A percentile compares a stretch with the other conserved stretches of the same genome.
Conservation (phyloP, 2,329 filamentous ascomycete genomes). For the Colletotrichum cereale region DNA sequence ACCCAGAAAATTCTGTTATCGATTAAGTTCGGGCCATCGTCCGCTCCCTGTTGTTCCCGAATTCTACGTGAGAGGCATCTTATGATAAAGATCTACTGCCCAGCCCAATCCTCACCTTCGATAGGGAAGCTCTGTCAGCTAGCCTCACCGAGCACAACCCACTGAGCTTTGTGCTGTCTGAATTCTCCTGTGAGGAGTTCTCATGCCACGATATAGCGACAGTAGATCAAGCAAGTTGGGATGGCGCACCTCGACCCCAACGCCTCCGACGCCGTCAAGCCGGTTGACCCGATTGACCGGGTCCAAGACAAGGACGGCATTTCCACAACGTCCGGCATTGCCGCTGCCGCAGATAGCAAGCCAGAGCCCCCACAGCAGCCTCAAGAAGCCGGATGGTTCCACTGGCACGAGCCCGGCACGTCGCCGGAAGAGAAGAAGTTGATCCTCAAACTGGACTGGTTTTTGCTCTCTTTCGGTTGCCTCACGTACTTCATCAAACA, state of each 20-base stretch:
- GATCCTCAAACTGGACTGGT: slow-evolving; percentile 63
- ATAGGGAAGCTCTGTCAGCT: neutral
- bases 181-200: neutral
- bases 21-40: slow-evolving; percentile 13
- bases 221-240: neutral
- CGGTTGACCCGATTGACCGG: slow-evolving; percentile 8
- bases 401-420: slow-evolving; percentile 58
- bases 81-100: slow-evolving; percentile 23
- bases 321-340: slow-evolving; percentile 17
- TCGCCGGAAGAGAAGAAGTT: slow-evolving; percentile 58
- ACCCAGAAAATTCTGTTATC: slow-evolving; percentile 37
- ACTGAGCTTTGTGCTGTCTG: neutral
- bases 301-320: slow-evolving; percentile 30
- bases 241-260: slow-evolving; percentile 28
- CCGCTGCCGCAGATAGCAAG: slow-evolving; percentile 27
- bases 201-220: neutral
- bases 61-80: neutral
- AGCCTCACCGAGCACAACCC: slow-evolving; percentile 14
- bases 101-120: neutral
- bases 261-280: slow-evolving; percentile 21
- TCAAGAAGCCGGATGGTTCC: slow-evolving; percentile 48
- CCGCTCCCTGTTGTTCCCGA: slow-evolving; percentile 4
- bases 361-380: slow-evolving; percentile 36
- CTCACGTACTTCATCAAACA: slow-evolving; percentile 61
- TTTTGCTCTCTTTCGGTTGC: slow-evolving; percentile 56